Evolutionary conservation across 768 basidiomycete species (phyloP).

Genomic region (Suillus occidentalis): DNA sequence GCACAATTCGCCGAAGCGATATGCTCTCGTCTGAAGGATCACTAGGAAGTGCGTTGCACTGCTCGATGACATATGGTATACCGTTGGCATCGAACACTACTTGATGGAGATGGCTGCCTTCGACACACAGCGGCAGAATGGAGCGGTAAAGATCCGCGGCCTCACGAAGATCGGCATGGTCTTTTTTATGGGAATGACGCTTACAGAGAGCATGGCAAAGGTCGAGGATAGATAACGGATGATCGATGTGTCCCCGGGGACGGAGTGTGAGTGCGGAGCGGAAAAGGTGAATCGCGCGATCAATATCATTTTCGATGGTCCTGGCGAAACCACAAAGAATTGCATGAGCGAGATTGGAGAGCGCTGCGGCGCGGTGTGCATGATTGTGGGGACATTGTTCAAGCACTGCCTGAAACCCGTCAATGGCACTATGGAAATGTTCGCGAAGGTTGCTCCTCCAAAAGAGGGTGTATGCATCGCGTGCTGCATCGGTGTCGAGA

Average conservation of each 20-base stretch:
- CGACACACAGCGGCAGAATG: background rate
- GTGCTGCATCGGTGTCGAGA: background rate
- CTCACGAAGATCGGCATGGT: background rate
- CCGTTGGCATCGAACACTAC: background rate
- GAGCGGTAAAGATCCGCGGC: background rate
- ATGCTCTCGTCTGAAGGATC: background rate
- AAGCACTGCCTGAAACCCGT: background rate
- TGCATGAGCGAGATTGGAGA: constrained; percentile 2
- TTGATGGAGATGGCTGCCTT: background rate
- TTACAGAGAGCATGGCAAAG: background rate
- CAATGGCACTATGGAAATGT: background rate
- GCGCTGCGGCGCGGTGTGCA: background rate
- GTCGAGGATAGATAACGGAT: background rate
- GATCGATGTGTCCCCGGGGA: background rate
- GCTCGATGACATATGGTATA: background rate
- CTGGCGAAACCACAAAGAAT: background rate
- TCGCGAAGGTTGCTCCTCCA: background rate
- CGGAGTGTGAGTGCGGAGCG: background rate
- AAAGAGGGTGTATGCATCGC: background rate
- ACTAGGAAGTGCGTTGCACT: background rate
- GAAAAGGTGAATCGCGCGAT: background rate
- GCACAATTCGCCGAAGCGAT: background rate
- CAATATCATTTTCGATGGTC: background rate
- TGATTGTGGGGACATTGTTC: background rate
- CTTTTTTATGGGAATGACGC: background rate